Evolutionary conservation across 2,329 filamentous ascomycete genomes (phyloP), one percentile per base, ranked within the genome.

Genomic region (Calonectria henricotiae): DNA sequence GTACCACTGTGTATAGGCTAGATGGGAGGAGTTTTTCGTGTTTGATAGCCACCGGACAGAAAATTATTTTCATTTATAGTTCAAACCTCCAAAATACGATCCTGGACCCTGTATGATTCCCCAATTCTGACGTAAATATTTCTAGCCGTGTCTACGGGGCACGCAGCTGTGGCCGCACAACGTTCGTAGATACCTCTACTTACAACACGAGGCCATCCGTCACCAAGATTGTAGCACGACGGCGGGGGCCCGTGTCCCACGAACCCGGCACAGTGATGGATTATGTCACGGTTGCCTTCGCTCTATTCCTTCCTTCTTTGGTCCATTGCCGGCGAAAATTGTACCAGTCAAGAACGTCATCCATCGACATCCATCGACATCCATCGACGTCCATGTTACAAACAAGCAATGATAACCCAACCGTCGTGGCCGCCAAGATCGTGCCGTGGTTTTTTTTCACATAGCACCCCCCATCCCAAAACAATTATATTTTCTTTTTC

Each of bases 1-100:
- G 75, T 71, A 74, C 75, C 76, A 72, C 73, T 76, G 70, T 77
- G 75, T 78, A 77, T 77, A 75, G 67, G 76, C 69, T 78, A 76
- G 70, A 72, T 75, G 75, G 73, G 73, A 66, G 69, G 76, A 74
- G 77, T 76, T 78, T 30, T 65, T 70, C 65, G 70, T 71, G 73
- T 78, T 74, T 75, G 71, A 77, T 76, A 77, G 73, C 72, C 71
- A 75, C 72, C 72, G 73, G 74, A 66, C 72, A 77, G 74, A 75
- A 74, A 72, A 35, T 70, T 69, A 37, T 46, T 71, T 77, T 77
- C 74, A 64, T 74, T 77, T 61, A 65, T 65, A 54, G 73, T 77
- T 77, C 64, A 77, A 47, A 41, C 58, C 35, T 27, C 20, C 35
- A 37, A 37, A 37, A 37, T 37, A 37, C 35, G 35, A 37, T 37